A percentile compares a stretch with the other conserved stretches of the same genome.
These are phyloP conservation scores for Quercus berberidifolia DNA, from an alignment of 306 rosid genomes.

Conservation along the genomic window DNA sequence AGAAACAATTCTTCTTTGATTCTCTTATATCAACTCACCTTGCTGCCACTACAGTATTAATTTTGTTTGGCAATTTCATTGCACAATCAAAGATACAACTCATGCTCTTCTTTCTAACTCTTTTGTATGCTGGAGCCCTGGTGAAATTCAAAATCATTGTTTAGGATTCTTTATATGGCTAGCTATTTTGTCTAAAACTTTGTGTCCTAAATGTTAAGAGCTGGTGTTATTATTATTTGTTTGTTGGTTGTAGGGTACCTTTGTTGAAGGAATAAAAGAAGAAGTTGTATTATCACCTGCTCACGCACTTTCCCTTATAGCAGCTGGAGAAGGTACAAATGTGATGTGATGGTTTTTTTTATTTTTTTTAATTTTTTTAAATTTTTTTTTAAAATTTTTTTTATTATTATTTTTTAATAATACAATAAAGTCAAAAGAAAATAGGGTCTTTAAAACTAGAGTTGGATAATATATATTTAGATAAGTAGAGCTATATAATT, in stretches of 20 bases:
- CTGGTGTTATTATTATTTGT: constrained; percentile 20
- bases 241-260: constrained; percentile 70
- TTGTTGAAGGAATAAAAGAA: constrained; percentile 96
- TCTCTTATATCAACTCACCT: background rate
- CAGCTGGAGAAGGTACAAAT: constrained; percentile 94
- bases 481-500: no score
- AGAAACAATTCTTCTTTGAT: background rate
- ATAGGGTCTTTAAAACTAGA: background rate
- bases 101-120: background rate
- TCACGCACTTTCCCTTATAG: constrained; percentile 95
- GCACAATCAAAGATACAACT: background rate
- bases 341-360: background rate
- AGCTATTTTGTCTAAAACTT: constrained; percentile 12
- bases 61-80: background rate
- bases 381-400: background rate
- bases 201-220: background rate
- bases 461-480: background rate
- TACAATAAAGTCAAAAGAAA: background rate
- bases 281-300: constrained; percentile 99
- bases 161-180: background rate
- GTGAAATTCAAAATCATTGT: background rate
- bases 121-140: background rate
- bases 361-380: background rate
- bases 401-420: background rate
- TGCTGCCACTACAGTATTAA: background rate